Percentiles rank a stretch among this genome's conserved stretches.
These are phyloP conservation scores for Glebionis coronaria DNA, from an alignment of 129 eudicot species.

Conservation along the genomic window DNA sequence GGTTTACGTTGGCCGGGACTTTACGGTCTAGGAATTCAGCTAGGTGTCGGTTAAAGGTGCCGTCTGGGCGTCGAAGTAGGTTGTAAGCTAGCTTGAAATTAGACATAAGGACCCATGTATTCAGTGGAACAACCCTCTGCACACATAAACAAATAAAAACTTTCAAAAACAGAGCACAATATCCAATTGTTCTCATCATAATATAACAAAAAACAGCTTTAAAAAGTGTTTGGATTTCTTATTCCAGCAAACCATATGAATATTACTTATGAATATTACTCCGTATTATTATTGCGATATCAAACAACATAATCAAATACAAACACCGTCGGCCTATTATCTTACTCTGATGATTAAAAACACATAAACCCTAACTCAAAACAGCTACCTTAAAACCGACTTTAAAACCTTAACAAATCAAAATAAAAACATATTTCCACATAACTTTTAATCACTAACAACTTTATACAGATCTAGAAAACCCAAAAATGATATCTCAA, in stretches of 20 bases:
- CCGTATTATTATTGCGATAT: no score
- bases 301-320: background rate
- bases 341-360: background rate
- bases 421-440: background rate
- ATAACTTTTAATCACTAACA: background rate
- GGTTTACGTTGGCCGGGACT: constrained; percentile 59
- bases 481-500: no score
- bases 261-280: no score
- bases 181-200: constrained; percentile 8
- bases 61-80: constrained; percentile 54
- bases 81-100: constrained; percentile 65
- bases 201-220: background rate
- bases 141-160: constrained; percentile 15
- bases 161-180: constrained; percentile 6
- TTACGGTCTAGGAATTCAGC: constrained; percentile 72
- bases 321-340: background rate
- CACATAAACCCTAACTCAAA: background rate
- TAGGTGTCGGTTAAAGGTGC: constrained; percentile 58
- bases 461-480: background rate
- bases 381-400: background rate
- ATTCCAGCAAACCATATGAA: no score
- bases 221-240: background rate
- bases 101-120: constrained; percentile 69
- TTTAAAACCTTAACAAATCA: background rate
- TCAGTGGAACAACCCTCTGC: constrained; percentile 64